Percentiles rank a stretch among this genome's conserved stretches.
Conservation (phyloP, 1,284 basidiomycete species). For the Singerocomus rubriflavus region DNA sequence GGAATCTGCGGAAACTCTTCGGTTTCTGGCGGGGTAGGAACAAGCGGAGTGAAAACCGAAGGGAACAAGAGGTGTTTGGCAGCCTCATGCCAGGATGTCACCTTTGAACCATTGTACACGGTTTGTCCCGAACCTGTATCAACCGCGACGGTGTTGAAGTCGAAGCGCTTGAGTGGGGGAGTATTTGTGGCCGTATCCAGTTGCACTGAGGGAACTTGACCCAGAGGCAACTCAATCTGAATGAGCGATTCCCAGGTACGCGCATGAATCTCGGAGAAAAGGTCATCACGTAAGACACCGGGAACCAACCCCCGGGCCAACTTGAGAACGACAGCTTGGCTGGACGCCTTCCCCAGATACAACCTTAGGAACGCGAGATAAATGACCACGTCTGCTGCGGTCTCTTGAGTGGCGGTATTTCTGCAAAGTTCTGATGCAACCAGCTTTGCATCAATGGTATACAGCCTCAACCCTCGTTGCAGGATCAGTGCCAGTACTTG, state of each 20-base stretch:
- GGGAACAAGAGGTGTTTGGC: conserved; percentile 90
- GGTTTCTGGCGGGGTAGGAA: conserved; percentile 30
- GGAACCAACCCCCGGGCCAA: conserved; percentile 44
- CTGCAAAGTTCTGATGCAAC: conserved; percentile 38
- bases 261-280: conserved; percentile 46
- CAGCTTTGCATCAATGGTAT: conserved; percentile 52
- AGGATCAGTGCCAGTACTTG: conserved; percentile 41
- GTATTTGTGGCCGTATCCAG: conserved; percentile 24
- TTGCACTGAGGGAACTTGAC: conserved; percentile 10
- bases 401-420: conserved; percentile 37
- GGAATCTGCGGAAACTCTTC: conserved; percentile 56
- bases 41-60: conserved; percentile 64
- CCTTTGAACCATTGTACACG: conserved; percentile 57
- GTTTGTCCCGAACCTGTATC: conserved; percentile 54
- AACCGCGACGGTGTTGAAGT: conserved; percentile 67
- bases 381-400: conserved; percentile 50
- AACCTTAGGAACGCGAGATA: conserved; percentile 68
- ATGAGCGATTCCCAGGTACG: conserved; percentile 58
- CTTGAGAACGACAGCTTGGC: conserved; percentile 48
- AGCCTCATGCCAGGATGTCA: conserved; percentile 80
- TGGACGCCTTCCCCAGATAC: conserved; percentile 64
- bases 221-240: conserved; percentile 42
- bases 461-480: conserved; percentile 54
- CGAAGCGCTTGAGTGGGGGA: conserved; percentile 52
- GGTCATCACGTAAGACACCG: conserved; percentile 41